Evolutionary conservation across 2,329 filamentous ascomycete genomes (phyloP).

Genomic region (Hymenoscyphus linearis): DNA sequence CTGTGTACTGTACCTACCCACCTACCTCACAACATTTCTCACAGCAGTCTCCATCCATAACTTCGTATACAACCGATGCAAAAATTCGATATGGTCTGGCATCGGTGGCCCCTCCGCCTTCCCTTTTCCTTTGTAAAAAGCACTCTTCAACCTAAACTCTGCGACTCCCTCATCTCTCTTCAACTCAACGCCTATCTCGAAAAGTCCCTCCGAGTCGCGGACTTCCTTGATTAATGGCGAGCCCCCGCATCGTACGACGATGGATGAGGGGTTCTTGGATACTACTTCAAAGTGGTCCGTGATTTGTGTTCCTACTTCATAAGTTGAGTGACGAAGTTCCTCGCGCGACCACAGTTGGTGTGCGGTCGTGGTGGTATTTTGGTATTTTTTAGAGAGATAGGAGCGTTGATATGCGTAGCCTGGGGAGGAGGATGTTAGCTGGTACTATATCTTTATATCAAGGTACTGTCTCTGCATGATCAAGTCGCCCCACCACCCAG

Average conservation of each 20-base stretch:
- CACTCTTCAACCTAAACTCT: constrained; percentile 60
- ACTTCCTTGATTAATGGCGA: constrained; percentile 52
- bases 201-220: constrained; percentile 59
- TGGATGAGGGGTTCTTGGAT: constrained; percentile 53
- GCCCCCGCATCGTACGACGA: constrained; percentile 62
- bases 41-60: constrained; percentile 48
- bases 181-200: constrained; percentile 57
- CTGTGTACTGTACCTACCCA: not conserved
- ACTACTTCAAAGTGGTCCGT: constrained; percentile 71
- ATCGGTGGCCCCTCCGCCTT: constrained; percentile 39
- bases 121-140: constrained; percentile 51
- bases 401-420: constrained; percentile 52
- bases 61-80: constrained; percentile 52
- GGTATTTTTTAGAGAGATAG: constrained; percentile 55
- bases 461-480: not conserved
- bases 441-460: too few relatives aligned
- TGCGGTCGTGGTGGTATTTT: constrained; percentile 46
- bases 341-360: constrained; percentile 56
- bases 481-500: not conserved
- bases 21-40: constrained; percentile 19
- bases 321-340: constrained; percentile 50
- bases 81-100: constrained; percentile 41
- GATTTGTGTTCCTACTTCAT: constrained; percentile 58
- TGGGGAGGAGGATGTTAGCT: constrained; percentile 3
- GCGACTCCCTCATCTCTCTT: constrained; percentile 57